Base-by-base conservation (phyloP, 805 yeast species). In the Saturnispora serradocipensis region DNA sequence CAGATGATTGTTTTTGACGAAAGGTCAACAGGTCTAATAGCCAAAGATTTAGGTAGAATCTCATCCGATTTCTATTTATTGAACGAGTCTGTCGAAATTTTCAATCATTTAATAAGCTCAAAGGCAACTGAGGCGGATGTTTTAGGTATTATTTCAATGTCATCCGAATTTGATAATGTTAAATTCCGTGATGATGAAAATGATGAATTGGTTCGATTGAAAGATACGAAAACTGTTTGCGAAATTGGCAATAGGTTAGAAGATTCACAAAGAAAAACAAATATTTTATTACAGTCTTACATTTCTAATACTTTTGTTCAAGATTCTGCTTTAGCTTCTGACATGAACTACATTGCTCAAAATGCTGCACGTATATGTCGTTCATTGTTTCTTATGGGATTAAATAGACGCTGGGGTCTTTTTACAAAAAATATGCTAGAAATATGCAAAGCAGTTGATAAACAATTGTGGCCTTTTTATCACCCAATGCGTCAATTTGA, bases 1-100 rank as follows among this genome's bases (percentile, higher is more conserved):
- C 98, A 93, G 62, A 93, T 93, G 98, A 86, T 93, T 59, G 84
- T 90, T 0, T 91, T 81, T 65, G 97, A 93, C 60, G 97, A 90
- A 54, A 72, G 81, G 35, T 80, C 96, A 0, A 84, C 85, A 48
- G 79, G 90, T 2, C 81, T 93, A 53, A 77, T 82, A 25, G 71
- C 96, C 1, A 93, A 91, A 56, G 98, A 93, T 67, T 70, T 88
- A 47, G 99, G 99, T 6, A 76, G 99, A 61, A 81, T 91, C 43
- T 95, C 99, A 0, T 88, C 97, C 2, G 99, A 93, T 57, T 93
- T 90, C 63, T 93, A 93, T 62, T 70, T 93, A 49, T 69, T 90
- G 53, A 84, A 86, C 63, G 88, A 86, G 57, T 81, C 95, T 28
- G 82, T 95, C 39, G 98, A 93, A 63, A 78, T 89, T 2, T 91